Base-by-base conservation (phyloP, 1,139 yeast species). In the Protomyces gravidus region DNA sequence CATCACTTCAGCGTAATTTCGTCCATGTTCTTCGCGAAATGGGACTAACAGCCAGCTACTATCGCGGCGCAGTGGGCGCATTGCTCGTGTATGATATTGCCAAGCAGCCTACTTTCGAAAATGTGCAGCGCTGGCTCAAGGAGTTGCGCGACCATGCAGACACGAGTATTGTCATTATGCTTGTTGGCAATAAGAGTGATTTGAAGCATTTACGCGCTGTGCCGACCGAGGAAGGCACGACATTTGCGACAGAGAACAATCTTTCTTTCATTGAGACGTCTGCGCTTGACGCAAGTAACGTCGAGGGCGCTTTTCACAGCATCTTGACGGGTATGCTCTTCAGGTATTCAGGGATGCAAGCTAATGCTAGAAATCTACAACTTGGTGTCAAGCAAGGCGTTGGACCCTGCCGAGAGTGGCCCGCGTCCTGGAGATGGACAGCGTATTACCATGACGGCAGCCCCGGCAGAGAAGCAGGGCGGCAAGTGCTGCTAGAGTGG, bases 31-130 rank as follows among this genome's bases (percentile, higher is more conserved):
- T 13, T n/a, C 9, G 4, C n/a, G 6, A 21, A 9, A 17, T 5
- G 7, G 17, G 21, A 47, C 4, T 21, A 21, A 13, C 45, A 25
- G 5, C 23, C 13, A 53, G 58, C 5, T 92, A 92, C 76, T 92
- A 92, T 73, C 81, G 98, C 71, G 98, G 98, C 50, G 98, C 98
- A 0, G 96, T 90, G 55, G 98, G 98, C 58, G 98, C 98, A 1
- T 78, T 92, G 68, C 85, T 92, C 64, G 96, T 92, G 66, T 92
- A 92, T 74, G 98, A 92, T 75, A 90, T 92, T 71, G 84, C 97
- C 63, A 90, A 90, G 74, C 86, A 95, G 33, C 94, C 86, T 72
- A 82, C 92, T 60, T 92, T 90, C 74, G 98, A 92, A 74, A 86
- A 89, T 67, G 96, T 92, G 62, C 83, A 89, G 62, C 84, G 95